Percentiles rank a stretch among this genome's conserved stretches.
These are phyloP conservation scores for Arthonia radiata DNA, from an alignment of 495 filamentous ascomycete genomes.

Conservation along the genomic window DNA sequence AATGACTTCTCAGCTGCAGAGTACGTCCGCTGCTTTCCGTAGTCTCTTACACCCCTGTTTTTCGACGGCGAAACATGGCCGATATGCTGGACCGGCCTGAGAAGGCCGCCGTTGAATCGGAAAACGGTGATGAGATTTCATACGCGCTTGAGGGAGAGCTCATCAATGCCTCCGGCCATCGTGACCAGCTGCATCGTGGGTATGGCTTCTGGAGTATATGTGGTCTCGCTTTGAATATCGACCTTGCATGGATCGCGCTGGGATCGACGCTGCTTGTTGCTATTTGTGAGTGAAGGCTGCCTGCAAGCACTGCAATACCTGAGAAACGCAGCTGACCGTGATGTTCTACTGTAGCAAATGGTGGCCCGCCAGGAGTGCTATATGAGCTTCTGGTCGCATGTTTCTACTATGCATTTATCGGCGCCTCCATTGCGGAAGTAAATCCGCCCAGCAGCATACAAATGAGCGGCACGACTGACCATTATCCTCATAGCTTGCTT, in stretches of 20 bases:
- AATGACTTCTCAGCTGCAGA: too few relatives aligned
- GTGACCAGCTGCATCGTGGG: constrained; percentile 28
- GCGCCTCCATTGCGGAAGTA: constrained; percentile 8
- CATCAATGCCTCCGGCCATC: constrained; percentile 32
- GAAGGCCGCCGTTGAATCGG: too few relatives aligned
- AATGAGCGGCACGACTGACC: constrained; percentile 11
- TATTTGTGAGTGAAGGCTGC: constrained; percentile 21
- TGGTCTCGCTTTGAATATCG: constrained; percentile 25
- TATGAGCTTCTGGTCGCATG: constrained; percentile 5
- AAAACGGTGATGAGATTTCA: too few relatives aligned
- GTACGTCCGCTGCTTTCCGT: too few relatives aligned
- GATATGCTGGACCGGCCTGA: too few relatives aligned
- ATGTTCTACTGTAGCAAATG: constrained; percentile 7
- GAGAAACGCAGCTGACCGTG: constrained; percentile 2
- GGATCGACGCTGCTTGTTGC: constrained; percentile 27
- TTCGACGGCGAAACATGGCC: too few relatives aligned
- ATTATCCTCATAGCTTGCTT: constrained; percentile 35
- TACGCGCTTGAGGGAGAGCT: too few relatives aligned
- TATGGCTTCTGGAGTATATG: constrained; percentile 26
- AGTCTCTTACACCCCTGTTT: too few relatives aligned
- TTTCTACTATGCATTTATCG: constrained; percentile 7
- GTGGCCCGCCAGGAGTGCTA: background rate
- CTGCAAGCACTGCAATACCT: background rate
- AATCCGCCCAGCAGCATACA: background rate
- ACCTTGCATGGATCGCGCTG: constrained; percentile 30